These are phyloP conservation scores for Tolypocladium pustulatum DNA, from an alignment of 2,329 filamentous ascomycete species.

Conservation along the genomic window DNA sequence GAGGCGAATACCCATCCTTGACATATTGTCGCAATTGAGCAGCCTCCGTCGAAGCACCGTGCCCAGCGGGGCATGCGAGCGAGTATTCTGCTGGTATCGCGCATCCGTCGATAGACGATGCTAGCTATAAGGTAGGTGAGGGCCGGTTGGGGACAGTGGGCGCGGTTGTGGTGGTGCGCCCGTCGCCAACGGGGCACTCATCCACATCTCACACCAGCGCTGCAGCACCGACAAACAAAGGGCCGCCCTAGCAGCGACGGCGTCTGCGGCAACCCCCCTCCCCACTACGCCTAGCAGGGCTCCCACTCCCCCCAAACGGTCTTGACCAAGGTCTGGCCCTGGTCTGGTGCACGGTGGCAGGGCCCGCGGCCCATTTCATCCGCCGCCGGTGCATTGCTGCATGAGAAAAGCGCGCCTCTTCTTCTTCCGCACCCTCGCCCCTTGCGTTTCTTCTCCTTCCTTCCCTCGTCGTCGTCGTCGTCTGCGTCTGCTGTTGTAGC, in stretches of 20 bases:
- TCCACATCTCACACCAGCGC: neutral
- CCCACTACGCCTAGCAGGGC: neutral
- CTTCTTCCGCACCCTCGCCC: conserved; percentile 4
- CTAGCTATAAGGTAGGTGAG: too few relatives aligned
- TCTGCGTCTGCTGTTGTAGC: conserved; percentile 13
- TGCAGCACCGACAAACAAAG: neutral
- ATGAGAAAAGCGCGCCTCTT: conserved; percentile 1
- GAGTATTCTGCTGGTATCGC: neutral
- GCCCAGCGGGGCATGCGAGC: neutral
- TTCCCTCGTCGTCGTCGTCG: conserved; percentile 10
- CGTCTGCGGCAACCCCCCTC: neutral
- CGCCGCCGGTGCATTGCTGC: neutral
- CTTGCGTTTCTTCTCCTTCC: conserved; percentile 14
- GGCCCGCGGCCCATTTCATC: conserved; percentile 1
- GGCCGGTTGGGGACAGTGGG: neutral
- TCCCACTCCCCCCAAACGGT: neutral
- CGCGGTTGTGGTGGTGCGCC: neutral
- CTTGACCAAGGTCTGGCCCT: neutral
- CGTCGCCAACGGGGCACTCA: neutral
- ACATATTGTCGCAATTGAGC: neutral
- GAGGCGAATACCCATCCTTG: neutral
- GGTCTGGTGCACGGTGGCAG: neutral
- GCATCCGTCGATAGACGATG: neutral
- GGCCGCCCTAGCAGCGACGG: neutral
- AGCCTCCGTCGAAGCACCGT: neutral